phyloP scores from a whole-genome alignment of 2,329 filamentous ascomycete genomes.

The Trichoderma semiorbis region DNA sequence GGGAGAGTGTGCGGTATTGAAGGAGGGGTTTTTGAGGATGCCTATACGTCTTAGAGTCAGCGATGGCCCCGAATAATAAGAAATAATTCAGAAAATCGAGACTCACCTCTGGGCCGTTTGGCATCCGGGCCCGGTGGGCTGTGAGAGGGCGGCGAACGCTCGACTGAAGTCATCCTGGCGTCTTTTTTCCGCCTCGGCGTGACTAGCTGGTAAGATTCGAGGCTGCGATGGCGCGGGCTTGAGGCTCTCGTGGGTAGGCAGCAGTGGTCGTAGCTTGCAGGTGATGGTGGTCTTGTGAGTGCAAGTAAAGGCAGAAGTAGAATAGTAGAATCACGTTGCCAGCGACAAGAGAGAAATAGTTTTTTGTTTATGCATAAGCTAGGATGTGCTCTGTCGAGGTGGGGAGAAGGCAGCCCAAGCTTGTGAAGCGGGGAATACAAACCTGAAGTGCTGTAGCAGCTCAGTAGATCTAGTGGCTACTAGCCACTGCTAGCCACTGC shows the following conservation, averaged over 20 bases:
- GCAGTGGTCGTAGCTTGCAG: conserved; percentile 1
- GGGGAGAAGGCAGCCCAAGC: not conserved
- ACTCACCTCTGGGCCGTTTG: conserved; percentile 46
- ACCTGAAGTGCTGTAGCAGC: not conserved
- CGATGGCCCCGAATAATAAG: not conserved
- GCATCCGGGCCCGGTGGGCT: conserved; percentile 40
- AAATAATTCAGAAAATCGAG: not conserved
- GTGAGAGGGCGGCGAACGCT: conserved; percentile 37
- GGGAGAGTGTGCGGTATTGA: conserved; percentile 55
- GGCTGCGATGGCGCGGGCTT: not conserved
- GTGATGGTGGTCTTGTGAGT: conserved; percentile 11
- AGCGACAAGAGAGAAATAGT: not conserved
- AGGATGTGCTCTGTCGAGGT: not conserved
- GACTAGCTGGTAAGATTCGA: not conserved
- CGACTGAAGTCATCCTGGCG: conserved; percentile 42
- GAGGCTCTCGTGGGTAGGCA: not conserved
- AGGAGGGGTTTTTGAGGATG: conserved; percentile 84
- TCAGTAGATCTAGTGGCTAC: not conserved
- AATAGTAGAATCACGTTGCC: conserved; percentile 13
- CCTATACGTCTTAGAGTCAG: conserved; percentile 51
- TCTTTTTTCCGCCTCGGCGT: not conserved
- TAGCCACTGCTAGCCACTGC: not conserved
- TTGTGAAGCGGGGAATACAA: conserved; percentile 9
- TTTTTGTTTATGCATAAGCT: not conserved
- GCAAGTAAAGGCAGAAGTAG: not conserved